Evolutionary conservation across 176 grass and related monocot species (phyloP).

Genomic region (Aegilops longissima): DNA sequence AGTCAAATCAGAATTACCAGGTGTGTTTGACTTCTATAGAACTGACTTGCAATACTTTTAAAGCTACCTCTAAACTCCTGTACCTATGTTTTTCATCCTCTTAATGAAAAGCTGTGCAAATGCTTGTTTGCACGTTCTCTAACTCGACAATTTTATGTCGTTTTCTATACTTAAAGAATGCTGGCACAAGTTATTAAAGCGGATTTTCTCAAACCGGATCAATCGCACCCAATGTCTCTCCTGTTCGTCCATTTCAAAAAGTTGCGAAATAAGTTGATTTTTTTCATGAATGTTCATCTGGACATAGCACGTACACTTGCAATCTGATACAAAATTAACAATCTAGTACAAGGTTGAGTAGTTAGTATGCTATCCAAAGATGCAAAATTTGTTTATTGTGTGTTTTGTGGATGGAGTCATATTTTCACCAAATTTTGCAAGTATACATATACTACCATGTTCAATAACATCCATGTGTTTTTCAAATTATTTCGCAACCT

Average conservation of each 20-base stretch:
- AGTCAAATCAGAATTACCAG: constrained; percentile 16
- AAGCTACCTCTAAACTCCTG: not conserved
- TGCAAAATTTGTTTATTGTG: not conserved
- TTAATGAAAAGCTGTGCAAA: not conserved
- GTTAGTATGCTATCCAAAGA: not conserved
- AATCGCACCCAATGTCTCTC: not conserved
- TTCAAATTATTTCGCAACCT: not conserved
- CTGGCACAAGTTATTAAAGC: not conserved
- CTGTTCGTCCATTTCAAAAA: not conserved
- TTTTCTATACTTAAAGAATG: constrained; percentile 3
- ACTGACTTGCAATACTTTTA: not conserved
- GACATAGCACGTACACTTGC: constrained; percentile 1
- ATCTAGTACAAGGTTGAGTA: not conserved
- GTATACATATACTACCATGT: not conserved
- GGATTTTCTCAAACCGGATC: not conserved
- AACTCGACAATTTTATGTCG: not conserved
- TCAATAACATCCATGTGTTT: not conserved
- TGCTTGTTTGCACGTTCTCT: not conserved
- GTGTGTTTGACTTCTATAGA: constrained; percentile 21
- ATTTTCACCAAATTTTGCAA: not conserved
- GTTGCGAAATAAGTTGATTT: not conserved
- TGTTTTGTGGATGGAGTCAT: not conserved
- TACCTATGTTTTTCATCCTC: not conserved
- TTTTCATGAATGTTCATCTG: not conserved
- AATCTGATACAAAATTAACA: constrained; percentile 9